Evolutionary conservation across 2,329 filamentous ascomycete species (phyloP).

Genomic region (Zasmidium citrigriseum): DNA sequence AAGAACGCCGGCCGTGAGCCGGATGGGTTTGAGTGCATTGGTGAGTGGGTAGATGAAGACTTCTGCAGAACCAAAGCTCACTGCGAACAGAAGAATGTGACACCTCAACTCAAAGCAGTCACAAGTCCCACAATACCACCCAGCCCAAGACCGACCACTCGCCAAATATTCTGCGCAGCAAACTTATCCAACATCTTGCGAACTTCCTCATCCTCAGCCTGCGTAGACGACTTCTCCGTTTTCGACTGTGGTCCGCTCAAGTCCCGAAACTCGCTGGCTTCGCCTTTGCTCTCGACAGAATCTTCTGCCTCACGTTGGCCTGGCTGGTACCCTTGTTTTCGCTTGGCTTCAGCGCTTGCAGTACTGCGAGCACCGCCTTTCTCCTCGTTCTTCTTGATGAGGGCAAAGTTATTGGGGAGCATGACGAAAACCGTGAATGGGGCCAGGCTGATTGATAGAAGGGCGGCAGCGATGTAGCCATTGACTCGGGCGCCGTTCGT

Average conservation of each 20-base stretch:
- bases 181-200: slow-evolving; percentile 38
- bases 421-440: slow-evolving; percentile 26
- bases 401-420: slow-evolving; percentile 30
- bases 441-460: slow-evolving; percentile 26
- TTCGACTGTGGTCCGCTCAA: slow-evolving; percentile 30
- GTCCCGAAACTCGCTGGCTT: slow-evolving; percentile 24
- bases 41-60: too few relatives aligned
- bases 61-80: too few relatives aligned
- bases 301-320: slow-evolving; percentile 26
- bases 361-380: slow-evolving; percentile 26
- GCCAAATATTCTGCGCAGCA: slow-evolving; percentile 25
- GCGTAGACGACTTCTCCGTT: slow-evolving; percentile 36
- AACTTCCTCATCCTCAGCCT: slow-evolving; percentile 42
- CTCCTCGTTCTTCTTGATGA: slow-evolving; percentile 32
- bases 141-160: slow-evolving; percentile 26
- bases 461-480: slow-evolving; percentile 25
- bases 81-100: background rate
- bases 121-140: slow-evolving; percentile 29
- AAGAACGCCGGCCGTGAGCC: too few relatives aligned
- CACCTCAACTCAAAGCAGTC: slow-evolving; percentile 13
- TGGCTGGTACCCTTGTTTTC: slow-evolving; percentile 11
- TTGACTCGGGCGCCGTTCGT: slow-evolving; percentile 20
- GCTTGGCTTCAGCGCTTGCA: slow-evolving; percentile 18
- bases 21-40: too few relatives aligned
- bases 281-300: slow-evolving; percentile 24